Evolutionary conservation across 495 filamentous ascomycete genomes (phyloP).

Genomic region (Podospora didyma): DNA sequence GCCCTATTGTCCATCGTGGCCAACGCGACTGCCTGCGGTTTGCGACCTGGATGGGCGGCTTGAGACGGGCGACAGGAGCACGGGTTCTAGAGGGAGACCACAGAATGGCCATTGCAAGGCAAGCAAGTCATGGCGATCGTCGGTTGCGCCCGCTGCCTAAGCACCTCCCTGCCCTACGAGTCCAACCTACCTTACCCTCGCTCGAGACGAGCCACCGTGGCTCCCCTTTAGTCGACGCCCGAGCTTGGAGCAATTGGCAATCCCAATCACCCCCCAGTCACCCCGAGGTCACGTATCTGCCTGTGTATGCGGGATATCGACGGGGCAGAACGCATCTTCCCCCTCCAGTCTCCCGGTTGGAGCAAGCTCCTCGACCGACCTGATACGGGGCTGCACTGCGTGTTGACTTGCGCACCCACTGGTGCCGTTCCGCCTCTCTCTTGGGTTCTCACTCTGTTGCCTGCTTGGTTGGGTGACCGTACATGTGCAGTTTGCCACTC

Average conservation of each 20-base stretch:
- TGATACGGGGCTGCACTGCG: background rate
- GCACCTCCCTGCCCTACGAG: too few relatives aligned
- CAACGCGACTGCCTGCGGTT: constrained; percentile 10
- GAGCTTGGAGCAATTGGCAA: constrained; percentile 13
- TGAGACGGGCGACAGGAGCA: constrained; percentile 4
- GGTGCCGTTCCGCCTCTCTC: constrained; percentile 10
- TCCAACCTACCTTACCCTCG: too few relatives aligned
- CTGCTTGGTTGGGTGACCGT: constrained; percentile 14
- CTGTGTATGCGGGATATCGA: constrained; percentile 24
- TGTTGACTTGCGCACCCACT: constrained; percentile 13
- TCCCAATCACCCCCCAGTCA: background rate
- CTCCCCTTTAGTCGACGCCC: constrained; percentile 18
- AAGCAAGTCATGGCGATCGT: constrained; percentile 7
- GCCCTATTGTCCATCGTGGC: constrained; percentile 5
- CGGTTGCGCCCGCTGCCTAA: background rate
- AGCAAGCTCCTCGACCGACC: constrained; percentile 3
- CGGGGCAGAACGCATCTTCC: constrained; percentile 6
- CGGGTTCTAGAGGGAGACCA: too few relatives aligned
- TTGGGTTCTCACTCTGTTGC: constrained; percentile 3
- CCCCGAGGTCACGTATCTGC: constrained; percentile 22
- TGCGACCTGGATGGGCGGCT: constrained; percentile 7
- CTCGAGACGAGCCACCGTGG: background rate
- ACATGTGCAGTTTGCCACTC: constrained; percentile 28
- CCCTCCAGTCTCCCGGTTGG: constrained; percentile 17
- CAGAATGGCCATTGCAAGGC: constrained; percentile 8